Evolutionary conservation across 169 alveolate species (phyloP), one percentile per base, ranked within the genome.

Genomic region (Amoebophrya sp.): DNA sequence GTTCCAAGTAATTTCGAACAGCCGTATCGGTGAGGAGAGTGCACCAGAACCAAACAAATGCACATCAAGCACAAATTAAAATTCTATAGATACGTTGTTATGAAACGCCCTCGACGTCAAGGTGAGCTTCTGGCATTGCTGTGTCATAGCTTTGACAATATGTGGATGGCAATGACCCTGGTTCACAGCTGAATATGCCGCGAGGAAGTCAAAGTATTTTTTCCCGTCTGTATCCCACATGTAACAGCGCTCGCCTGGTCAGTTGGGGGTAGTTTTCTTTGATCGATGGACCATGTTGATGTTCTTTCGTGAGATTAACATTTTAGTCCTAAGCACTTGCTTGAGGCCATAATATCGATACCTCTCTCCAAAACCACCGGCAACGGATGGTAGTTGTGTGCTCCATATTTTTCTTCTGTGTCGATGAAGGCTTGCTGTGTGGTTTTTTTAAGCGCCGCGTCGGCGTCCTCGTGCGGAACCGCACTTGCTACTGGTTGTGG

Each of bases 131-230:
- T 93, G 89, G 24, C 98, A 98, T 93, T 97, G 97, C 41, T 94
- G 94, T 0, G 94, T 92, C 91, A 97, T 91, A 23, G 98, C 96
- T 90, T 95, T 94, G 23, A 95, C 93, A n/a, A 97, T 97, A 90
- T 96, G 95, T 3, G 98, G 98, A 93, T 97, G 99, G 91, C 98
- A 96, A 93, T 97, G 99, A 0, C 98, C 99, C 95, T 97, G 95
- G 76, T 93, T 89, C 26, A 95, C 93, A 29, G 95, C 96, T 0
- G 96, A 95, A 40, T 93, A 92, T 10, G 98, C 98, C 33, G 98
- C 94, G 76, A 97, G 95, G 93, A 97, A 97, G 93, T 97, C 99
- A 47, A 94, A 94, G 93, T 97, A 97, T 92, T 95, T 94, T 29
- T 95, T 97, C 34, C 98, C 98, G 78, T 96, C 98, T 76, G 93